Conservation (phyloP, 352 stramenopile species). For the Pythium folliculosum region DNA sequence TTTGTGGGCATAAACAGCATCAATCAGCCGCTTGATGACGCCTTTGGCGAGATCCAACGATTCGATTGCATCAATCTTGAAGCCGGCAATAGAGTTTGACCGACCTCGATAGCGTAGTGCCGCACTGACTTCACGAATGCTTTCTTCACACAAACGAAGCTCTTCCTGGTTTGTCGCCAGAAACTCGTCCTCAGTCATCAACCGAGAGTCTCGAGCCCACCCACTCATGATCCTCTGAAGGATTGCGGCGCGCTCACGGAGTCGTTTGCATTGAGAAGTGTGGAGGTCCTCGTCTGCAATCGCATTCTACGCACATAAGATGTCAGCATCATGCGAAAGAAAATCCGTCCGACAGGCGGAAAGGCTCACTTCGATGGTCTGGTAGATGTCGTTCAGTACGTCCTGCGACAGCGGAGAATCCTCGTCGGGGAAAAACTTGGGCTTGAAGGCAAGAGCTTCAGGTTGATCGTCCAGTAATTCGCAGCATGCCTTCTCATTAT, state of each 20-base stretch:
- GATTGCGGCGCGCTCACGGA: conserved; percentile 51
- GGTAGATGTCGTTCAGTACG: conserved; percentile 38
- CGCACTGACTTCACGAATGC: conserved; percentile 54
- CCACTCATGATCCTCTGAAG: conserved; percentile 48
- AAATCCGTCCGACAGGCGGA: not conserved
- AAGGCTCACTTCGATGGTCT: conserved; percentile 44
- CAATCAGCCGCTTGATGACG: conserved; percentile 52
- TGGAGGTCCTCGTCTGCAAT: conserved; percentile 63
- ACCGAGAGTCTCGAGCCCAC: conserved; percentile 16
- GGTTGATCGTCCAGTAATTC: conserved; percentile 21
- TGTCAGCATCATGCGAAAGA: not conserved
- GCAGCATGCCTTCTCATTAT: conserved; percentile 20
- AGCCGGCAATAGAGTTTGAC: conserved; percentile 4
- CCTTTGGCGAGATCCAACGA: conserved; percentile 47
- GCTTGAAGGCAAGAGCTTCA: conserved; percentile 12
- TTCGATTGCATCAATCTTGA: conserved; percentile 46
- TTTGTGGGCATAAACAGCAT: conserved; percentile 56
- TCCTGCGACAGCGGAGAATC: not conserved
- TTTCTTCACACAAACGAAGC: conserved; percentile 58
- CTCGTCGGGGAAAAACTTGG: conserved; percentile 21
- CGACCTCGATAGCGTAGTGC: conserved; percentile 33
- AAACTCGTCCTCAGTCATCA: conserved; percentile 51
- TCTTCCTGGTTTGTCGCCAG: conserved; percentile 54
- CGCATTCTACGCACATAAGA: conserved; percentile 30
- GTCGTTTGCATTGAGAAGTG: conserved; percentile 37